phyloP scores from a whole-genome alignment of 1,284 basidiomycete species.

The Trichosporon ovoides region DNA sequence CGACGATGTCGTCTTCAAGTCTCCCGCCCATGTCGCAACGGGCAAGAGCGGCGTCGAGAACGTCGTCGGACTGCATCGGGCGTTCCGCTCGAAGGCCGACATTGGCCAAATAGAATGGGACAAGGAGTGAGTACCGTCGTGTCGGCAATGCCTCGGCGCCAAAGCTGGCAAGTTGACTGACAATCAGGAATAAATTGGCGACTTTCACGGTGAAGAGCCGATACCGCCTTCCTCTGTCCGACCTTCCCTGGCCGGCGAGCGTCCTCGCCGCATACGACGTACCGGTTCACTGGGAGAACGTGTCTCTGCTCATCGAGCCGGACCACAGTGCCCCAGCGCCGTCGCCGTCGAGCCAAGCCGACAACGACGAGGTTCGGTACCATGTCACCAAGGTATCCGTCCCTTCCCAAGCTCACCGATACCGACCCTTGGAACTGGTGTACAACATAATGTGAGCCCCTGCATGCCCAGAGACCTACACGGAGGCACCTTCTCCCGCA shows the following conservation, averaged over 20 bases:
- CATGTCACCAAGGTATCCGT: slow-evolving; percentile 35
- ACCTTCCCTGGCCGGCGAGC: slow-evolving; percentile 14
- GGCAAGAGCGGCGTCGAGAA: slow-evolving; percentile 35
- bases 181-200: slow-evolving; percentile 24
- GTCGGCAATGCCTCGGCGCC: not conserved
- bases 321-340: slow-evolving; percentile 21
- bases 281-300: slow-evolving; percentile 17
- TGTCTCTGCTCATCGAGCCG: slow-evolving; percentile 25
- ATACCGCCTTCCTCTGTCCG: slow-evolving; percentile 22
- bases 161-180: not conserved
- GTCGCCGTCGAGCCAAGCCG: slow-evolving; percentile 1
- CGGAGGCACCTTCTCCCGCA: too few relatives aligned
- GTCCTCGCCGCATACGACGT: slow-evolving; percentile 10
- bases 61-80: slow-evolving; percentile 23
- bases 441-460: slow-evolving; percentile 25
- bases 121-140: slow-evolving; percentile 26
- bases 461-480: too few relatives aligned
- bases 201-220: slow-evolving; percentile 24
- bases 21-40: slow-evolving; percentile 17
- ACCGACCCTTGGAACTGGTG: slow-evolving; percentile 5
- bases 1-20: slow-evolving; percentile 26
- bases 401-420: slow-evolving; percentile 6
- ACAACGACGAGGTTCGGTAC: slow-evolving; percentile 22
- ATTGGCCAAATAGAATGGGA: slow-evolving; percentile 32
- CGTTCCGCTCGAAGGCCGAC: slow-evolving; percentile 19